Percentiles rank a stretch among this genome's conserved stretches.
phyloP scores from a whole-genome alignment of 2,329 filamentous ascomycete species.

The Periconia sp. region DNA sequence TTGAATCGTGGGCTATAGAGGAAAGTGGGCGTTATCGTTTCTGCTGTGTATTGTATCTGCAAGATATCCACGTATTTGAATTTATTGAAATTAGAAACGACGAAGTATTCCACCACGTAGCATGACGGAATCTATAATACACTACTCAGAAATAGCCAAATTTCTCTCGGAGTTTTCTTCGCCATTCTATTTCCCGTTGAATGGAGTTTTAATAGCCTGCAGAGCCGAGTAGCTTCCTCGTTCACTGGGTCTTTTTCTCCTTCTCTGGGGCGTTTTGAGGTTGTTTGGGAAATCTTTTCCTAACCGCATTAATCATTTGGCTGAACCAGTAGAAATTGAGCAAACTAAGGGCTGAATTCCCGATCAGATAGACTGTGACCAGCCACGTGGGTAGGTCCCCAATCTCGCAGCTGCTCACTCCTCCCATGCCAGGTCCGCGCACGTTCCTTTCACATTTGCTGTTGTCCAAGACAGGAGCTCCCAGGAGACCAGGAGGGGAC shows the following conservation, averaged over 20 bases:
- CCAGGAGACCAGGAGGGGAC: constrained; percentile 15
- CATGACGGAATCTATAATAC: background rate
- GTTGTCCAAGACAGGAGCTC: constrained; percentile 23
- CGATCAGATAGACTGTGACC: constrained; percentile 65
- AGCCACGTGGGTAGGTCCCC: constrained; percentile 67
- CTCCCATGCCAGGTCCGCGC: constrained; percentile 20
- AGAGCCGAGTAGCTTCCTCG: background rate
- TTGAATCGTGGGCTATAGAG: background rate
- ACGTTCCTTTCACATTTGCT: constrained; percentile 53
- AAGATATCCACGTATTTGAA: background rate
- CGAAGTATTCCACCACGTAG: background rate
- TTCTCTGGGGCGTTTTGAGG: constrained; percentile 7
- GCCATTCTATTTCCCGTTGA: too few relatives aligned
- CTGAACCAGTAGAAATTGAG: constrained; percentile 84
- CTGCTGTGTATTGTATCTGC: background rate
- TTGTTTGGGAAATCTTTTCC: constrained; percentile 67
- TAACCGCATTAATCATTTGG: constrained; percentile 81
- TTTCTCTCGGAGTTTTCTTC: too few relatives aligned
- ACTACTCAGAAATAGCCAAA: background rate
- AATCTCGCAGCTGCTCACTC: constrained; percentile 20
- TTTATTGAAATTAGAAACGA: background rate
- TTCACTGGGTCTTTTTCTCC: constrained; percentile 25
- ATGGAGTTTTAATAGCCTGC: too few relatives aligned
- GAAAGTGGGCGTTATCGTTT: background rate
- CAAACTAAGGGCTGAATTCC: constrained; percentile 71